Evolutionary conservation across 2,329 filamentous ascomycete species (phyloP).

Genomic region (Mycogone perniciosa): DNA sequence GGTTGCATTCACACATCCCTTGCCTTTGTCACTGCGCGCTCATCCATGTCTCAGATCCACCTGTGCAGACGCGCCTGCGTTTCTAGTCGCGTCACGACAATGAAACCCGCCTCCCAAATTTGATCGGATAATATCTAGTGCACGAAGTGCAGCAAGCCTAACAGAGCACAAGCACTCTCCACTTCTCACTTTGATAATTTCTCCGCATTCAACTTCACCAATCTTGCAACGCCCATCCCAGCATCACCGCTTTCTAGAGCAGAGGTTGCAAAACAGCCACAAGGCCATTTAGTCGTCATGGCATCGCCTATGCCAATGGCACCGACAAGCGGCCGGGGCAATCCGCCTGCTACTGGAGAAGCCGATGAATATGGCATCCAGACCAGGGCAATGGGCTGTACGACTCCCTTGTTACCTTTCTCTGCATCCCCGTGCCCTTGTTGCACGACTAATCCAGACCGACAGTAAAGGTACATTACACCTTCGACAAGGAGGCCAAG

Average conservation of each 20-base stretch:
- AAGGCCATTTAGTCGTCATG: conserved; percentile 24
- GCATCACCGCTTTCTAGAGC: neutral
- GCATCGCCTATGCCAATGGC: conserved; percentile 33
- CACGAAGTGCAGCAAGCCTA: conserved; percentile 2
- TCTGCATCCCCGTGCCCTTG: neutral
- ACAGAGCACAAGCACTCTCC: conserved; percentile 7
- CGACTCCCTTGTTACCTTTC: conserved; percentile 23
- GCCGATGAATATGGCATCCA: conserved; percentile 46
- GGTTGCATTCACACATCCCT: neutral
- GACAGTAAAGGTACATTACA: conserved; percentile 92
- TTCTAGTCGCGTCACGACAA: conserved; percentile 33
- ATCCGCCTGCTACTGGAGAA: conserved; percentile 25
- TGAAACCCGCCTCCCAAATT: conserved; percentile 32
- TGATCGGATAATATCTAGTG: conserved; percentile 14
- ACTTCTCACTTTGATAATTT: conserved; percentile 4
- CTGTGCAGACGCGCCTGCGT: conserved; percentile 26
- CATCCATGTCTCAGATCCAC: conserved; percentile 8
- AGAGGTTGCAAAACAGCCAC: too few relatives aligned
- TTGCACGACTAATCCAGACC: conserved; percentile 6
- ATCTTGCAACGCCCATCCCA: conserved; percentile 6
- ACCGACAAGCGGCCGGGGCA: conserved; percentile 27
- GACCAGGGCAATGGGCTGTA: conserved; percentile 62
- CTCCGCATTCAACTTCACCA: neutral
- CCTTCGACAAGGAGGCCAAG: conserved; percentile 83
- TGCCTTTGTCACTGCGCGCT: conserved; percentile 1